phyloP scores from a whole-genome alignment of 768 basidiomycete species.

The Agrocybe chaxingu region DNA sequence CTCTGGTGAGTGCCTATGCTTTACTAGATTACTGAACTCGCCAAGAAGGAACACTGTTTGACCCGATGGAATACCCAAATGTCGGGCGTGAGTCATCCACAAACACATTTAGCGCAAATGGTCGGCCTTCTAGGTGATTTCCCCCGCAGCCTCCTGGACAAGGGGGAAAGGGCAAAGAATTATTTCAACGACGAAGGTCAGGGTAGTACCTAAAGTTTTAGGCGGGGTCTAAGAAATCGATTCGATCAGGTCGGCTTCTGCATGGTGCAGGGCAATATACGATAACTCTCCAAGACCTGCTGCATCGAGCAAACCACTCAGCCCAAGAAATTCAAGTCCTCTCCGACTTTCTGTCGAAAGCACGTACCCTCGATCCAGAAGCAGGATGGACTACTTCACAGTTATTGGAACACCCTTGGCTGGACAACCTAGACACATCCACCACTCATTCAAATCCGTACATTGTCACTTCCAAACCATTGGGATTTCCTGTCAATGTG shows the following conservation, averaged over 20 bases:
- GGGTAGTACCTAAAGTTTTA: background rate
- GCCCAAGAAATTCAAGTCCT: background rate
- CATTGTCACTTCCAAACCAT: background rate
- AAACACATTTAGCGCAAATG: slow-evolving; percentile 10
- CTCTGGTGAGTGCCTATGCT: slow-evolving; percentile 45
- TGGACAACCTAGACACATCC: background rate
- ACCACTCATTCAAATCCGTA: too few species aligned
- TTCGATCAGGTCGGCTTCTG: slow-evolving; percentile 1
- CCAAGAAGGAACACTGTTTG: slow-evolving; percentile 35
- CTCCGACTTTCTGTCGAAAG: slow-evolving; percentile 7
- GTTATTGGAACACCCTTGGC: slow-evolving; percentile 11
- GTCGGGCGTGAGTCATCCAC: slow-evolving; percentile 7
- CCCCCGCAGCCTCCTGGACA: background rate
- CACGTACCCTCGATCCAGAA: slow-evolving; percentile 6
- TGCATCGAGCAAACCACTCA: slow-evolving; percentile 3
- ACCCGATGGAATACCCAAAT: slow-evolving; percentile 39
- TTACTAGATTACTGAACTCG: background rate
- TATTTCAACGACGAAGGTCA: slow-evolving; percentile 10
- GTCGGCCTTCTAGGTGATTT: slow-evolving; percentile 2
- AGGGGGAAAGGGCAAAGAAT: background rate
- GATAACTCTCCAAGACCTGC: background rate
- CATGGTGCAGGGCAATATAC: slow-evolving; percentile 4
- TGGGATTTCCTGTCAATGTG: background rate
- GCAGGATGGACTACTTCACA: slow-evolving; percentile 6
- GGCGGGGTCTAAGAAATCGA: background rate